A percentile compares a stretch with the other conserved stretches of the same genome.
Conservation (phyloP, 345 rosid genomes). For the Tarenaya hassleriana region DNA sequence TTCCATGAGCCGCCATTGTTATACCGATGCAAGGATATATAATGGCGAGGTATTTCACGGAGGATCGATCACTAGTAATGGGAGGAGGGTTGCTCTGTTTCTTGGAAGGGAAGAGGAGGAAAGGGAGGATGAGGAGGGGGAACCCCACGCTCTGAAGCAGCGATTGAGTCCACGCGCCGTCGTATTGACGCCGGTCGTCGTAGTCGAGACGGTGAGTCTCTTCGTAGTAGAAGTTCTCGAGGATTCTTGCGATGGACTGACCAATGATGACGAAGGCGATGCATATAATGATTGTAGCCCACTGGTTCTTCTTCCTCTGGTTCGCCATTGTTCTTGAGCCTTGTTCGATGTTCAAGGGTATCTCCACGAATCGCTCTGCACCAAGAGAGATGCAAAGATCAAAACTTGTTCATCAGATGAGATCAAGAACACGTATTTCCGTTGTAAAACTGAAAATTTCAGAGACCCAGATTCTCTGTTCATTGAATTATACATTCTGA, state of each 20-base stretch:
- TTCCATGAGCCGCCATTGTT: slow-evolving; percentile 22
- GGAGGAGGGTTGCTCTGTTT: slow-evolving; percentile 12
- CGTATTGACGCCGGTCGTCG: slow-evolving; percentile 10
- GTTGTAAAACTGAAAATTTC: no score
- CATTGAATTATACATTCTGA: no score
- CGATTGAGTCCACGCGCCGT: slow-evolving; percentile 31
- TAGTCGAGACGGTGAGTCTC: slow-evolving; percentile 18
- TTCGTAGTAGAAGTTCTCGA: slow-evolving; percentile 28
- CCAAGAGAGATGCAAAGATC: slow-evolving; percentile 1
- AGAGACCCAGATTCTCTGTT: no score
- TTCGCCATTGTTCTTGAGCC: slow-evolving; percentile 17
- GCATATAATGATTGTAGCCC: slow-evolving; percentile 26
- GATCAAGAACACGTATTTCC: no score
- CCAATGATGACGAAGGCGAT: slow-evolving; percentile 24
- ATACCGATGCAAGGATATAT: slow-evolving; percentile 27
- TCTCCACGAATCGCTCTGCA: slow-evolving; percentile 27
- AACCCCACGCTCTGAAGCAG: slow-evolving; percentile 30
- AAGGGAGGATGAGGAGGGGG: slow-evolving; percentile 30
- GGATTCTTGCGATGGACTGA: slow-evolving; percentile 23
- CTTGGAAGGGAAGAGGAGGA: slow-evolving; percentile 21
- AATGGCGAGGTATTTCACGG: slow-evolving; percentile 18
- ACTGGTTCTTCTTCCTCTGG: slow-evolving; percentile 20
- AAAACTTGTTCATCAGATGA: no score
- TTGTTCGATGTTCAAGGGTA: slow-evolving; percentile 26
- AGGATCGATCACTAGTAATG: slow-evolving; percentile 5